Evolutionary conservation across 495 filamentous ascomycete genomes (phyloP).

Genomic region (Aspergillus indologenus): DNA sequence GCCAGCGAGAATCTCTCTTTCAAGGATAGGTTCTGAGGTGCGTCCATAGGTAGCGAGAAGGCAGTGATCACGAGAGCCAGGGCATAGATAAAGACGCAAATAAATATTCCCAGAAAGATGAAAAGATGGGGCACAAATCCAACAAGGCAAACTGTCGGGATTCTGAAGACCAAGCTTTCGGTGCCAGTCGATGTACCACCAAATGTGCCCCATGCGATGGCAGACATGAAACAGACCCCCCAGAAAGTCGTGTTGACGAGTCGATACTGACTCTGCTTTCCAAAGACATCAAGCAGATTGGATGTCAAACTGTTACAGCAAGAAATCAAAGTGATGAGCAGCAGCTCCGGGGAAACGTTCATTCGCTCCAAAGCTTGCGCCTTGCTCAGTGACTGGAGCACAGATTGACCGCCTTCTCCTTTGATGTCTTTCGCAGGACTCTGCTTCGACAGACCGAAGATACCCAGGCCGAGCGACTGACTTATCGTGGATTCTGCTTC

Average conservation of each 20-base stretch:
- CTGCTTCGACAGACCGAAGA: conserved; percentile 54
- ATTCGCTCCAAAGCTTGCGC: conserved; percentile 50
- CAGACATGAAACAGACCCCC: conserved; percentile 82
- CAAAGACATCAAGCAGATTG: conserved; percentile 74
- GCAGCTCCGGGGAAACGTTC: conserved; percentile 86
- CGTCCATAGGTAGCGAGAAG: conserved; percentile 57
- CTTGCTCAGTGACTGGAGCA: conserved; percentile 39
- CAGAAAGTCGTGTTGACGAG: conserved; percentile 84
- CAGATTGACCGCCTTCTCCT: conserved; percentile 24
- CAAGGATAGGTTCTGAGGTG: conserved; percentile 36
- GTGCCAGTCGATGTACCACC: conserved; percentile 49
- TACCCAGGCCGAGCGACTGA: conserved; percentile 65
- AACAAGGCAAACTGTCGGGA: conserved; percentile 91
- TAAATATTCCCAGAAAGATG: conserved; percentile 70
- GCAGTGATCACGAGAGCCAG: conserved; percentile 74
- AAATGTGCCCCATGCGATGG: conserved; percentile 68
- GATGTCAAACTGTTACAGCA: conserved; percentile 85
- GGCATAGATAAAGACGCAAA: conserved; percentile 71
- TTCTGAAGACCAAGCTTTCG: conserved; percentile 60
- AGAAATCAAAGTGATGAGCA: conserved; percentile 83
- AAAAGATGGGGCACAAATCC: conserved; percentile 92
- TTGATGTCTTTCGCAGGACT: conserved; percentile 25
- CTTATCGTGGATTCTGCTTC: conserved; percentile 87
- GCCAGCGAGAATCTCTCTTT: conserved; percentile 59
- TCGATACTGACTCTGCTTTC: conserved; percentile 71